Percentiles rank a stretch among this genome's conserved stretches.
Conservation (phyloP, 345 rosid genomes). For the Eucalyptus sp. region DNA sequence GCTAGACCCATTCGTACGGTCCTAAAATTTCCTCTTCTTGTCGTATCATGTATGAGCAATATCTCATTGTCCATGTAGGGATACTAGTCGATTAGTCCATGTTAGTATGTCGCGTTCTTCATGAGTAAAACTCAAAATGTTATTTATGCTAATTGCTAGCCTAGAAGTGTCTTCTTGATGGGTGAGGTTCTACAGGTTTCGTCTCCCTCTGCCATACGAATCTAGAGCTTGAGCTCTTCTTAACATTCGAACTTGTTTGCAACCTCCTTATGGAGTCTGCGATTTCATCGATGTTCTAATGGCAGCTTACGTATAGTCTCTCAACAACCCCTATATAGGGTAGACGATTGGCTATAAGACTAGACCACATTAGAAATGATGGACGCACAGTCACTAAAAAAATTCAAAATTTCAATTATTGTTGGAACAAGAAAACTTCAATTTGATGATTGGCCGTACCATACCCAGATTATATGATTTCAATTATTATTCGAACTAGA, state of each 20-base stretch:
- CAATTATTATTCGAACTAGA: background rate
- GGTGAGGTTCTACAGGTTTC: background rate
- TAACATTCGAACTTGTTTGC: background rate
- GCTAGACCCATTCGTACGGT: background rate
- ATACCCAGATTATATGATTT: background rate
- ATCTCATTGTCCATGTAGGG: conserved; percentile 2
- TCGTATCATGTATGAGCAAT: background rate
- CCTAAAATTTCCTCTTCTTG: background rate
- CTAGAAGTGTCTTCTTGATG: background rate
- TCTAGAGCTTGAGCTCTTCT: background rate
- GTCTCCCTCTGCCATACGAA: background rate
- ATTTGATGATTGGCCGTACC: background rate
- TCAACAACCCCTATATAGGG: background rate
- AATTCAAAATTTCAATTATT: background rate
- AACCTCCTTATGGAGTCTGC: background rate
- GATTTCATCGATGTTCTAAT: background rate
- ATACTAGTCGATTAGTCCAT: background rate
- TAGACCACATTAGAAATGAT: background rate
- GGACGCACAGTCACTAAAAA: background rate
- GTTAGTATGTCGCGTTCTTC: background rate
- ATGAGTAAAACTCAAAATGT: background rate
- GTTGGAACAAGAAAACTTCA: background rate
- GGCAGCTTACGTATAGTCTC: background rate
- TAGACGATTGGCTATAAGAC: background rate
- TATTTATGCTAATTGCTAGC: background rate